phyloP scores from a whole-genome alignment of 768 basidiomycete species.

The Tylopilus subfusipes region DNA sequence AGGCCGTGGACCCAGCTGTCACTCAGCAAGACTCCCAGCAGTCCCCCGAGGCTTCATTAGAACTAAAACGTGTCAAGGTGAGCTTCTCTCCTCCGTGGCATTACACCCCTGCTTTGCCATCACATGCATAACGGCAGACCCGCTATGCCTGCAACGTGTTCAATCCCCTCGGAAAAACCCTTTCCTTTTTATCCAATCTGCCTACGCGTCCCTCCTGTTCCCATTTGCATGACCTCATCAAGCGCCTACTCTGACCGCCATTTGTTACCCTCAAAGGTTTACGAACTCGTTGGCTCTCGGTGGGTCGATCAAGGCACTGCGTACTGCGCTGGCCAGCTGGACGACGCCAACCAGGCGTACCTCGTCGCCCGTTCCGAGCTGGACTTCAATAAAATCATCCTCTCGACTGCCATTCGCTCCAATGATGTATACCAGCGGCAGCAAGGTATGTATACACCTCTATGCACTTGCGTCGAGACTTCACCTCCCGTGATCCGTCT shows the following conservation, averaged over 20 bases:
- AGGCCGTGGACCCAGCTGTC: constrained; percentile 37
- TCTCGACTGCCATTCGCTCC: constrained; percentile 75
- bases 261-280: constrained; percentile 60
- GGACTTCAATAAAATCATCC: constrained; percentile 66
- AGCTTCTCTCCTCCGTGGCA: constrained; percentile 28
- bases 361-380: constrained; percentile 82
- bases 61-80: constrained; percentile 85
- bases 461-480: not conserved
- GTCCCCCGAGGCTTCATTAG: constrained; percentile 62
- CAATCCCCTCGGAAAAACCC: constrained; percentile 6
- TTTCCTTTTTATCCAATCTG: constrained; percentile 16
- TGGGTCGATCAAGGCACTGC: constrained; percentile 99
- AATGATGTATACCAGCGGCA: constrained; percentile 86
- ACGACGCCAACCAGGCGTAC: constrained; percentile 70
- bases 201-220: constrained; percentile 14
- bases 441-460: constrained; percentile 57
- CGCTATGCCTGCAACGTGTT: constrained; percentile 28
- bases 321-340: constrained; percentile 88
- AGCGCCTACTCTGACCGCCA: constrained; percentile 29
- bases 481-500: constrained; percentile 4
- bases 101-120: constrained; percentile 15
- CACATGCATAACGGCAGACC: constrained; percentile 18
- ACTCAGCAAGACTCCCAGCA: constrained; percentile 55
- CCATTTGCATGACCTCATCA: constrained; percentile 32
- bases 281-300: constrained; percentile 84